Percentiles rank a stretch among this genome's conserved stretches.
Conservation (phyloP, 2,329 filamentous ascomycete species). For the Fusarium torulosum region DNA sequence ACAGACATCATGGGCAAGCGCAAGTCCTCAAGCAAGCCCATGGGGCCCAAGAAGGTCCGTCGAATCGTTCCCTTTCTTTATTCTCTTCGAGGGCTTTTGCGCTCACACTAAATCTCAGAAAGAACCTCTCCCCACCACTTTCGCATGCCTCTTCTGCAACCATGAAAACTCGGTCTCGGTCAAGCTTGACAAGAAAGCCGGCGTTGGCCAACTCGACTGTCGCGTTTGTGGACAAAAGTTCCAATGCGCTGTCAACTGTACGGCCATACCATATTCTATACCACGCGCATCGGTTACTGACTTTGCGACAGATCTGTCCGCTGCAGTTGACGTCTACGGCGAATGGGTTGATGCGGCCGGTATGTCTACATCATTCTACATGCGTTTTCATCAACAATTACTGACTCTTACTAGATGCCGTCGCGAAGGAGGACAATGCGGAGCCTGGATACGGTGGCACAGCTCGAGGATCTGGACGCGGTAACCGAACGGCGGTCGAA, state of each 20-base stretch:
- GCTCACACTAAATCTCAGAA: conserved; percentile 58
- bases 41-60: conserved; percentile 83
- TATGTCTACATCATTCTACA: conserved; percentile 50
- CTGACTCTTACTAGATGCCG: conserved; percentile 58
- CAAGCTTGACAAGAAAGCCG: conserved; percentile 93
- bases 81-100: conserved; percentile 7
- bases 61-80: conserved; percentile 12
- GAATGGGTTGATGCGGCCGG: conserved; percentile 95
- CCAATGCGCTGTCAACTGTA: conserved; percentile 93
- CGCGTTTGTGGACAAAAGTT: conserved; percentile 95
- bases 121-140: conserved; percentile 82
- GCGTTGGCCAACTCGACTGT: conserved; percentile 86
- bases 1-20: conserved; percentile 80
- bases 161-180: conserved; percentile 93
- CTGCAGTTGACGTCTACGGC: conserved; percentile 93
- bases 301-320: conserved; percentile 77
- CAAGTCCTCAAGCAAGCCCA: conserved; percentile 89
- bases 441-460: conserved; percentile 49
- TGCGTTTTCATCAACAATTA: background rate
- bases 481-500: conserved; percentile 49
- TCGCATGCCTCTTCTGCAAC: conserved; percentile 98
- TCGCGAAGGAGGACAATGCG: conserved; percentile 61
- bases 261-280: conserved; percentile 45
- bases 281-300: conserved; percentile 33
- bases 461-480: conserved; percentile 43